Evolutionary conservation across 2,329 filamentous ascomycete genomes (phyloP).

Genomic region (Diaporthe sp.): DNA sequence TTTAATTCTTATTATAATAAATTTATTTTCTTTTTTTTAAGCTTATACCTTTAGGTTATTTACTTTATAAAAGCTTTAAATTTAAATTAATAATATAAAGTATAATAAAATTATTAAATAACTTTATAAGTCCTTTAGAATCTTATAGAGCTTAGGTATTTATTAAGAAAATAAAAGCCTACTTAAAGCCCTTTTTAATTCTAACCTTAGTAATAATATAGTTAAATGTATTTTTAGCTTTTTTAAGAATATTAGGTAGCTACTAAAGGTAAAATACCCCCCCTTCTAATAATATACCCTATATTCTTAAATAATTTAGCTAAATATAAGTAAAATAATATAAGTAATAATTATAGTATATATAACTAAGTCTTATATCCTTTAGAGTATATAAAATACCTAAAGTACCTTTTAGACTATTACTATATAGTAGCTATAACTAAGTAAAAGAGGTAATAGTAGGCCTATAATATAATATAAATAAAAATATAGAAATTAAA

Average conservation of each 20-base stretch:
- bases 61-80: too few relatives aligned
- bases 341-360: background rate
- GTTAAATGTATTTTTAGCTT: background rate
- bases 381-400: background rate
- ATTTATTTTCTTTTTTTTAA: background rate
- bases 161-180: background rate
- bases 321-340: background rate
- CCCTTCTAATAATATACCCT: background rate
- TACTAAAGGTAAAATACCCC: background rate
- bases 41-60: background rate
- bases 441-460: background rate
- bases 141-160: background rate
- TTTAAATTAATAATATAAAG: background rate
- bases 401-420: background rate
- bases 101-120: background rate
- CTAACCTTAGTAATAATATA: background rate
- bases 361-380: background rate
- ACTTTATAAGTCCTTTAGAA: background rate
- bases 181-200: background rate
- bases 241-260: background rate
- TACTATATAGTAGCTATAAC: background rate
- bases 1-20: background rate
- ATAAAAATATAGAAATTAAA: background rate
- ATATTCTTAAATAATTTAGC: background rate
- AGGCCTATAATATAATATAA: background rate